Base-by-base conservation (phyloP, 1,139 yeast species). In the Blastobotrys niveus region DNA sequence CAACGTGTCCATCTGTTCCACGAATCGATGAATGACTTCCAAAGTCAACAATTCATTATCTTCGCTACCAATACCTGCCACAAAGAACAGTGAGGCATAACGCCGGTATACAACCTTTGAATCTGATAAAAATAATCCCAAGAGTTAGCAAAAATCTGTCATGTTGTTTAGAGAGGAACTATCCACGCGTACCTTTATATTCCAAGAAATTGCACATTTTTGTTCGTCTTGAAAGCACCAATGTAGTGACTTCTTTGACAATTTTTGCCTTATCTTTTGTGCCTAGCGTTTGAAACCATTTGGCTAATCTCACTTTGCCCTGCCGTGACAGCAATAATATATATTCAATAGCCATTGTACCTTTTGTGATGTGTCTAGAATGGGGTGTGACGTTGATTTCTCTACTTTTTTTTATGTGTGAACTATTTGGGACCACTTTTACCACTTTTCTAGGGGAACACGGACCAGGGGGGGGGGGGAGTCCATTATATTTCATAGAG, bases 171-270 rank as follows among this genome's bases (percentile, higher is more conserved):
- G 17, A 12, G 26, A 47, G 60, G 40, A 40, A 64, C 68, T 69
- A n/a, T n/a, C n/a, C n/a, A n/a, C n/a, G n/a, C n/a, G n/a, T n/a
- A n/a, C n/a, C n/a, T 54, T 80, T 81, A 62, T 88, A 87, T 63
- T 91, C 98, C 46, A 93, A 71, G 45, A 91, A 91, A 64, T 91
- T 93, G 66, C 98, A 89, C 97, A 91, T 89, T 65, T 86, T 88
- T 26, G 95, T 84, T 50, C 95, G 76, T 53, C 99, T 75, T 21
- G 88, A 74, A 40, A 93, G 76, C 25, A 91, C 86, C 41, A 86
- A 67, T 3, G 96, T 88, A 17, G 95, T 82, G 48, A 91, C 75
- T 57, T 93, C 97, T 55, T 88, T 76, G 49, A 85, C 82, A 46
- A 87, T 80, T 64, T 83, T 82, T 46, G 82, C 71, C 69, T 88